Evolutionary conservation across 139 green algal genomes (phyloP).

Genomic region (Chlamydomonas urium): DNA sequence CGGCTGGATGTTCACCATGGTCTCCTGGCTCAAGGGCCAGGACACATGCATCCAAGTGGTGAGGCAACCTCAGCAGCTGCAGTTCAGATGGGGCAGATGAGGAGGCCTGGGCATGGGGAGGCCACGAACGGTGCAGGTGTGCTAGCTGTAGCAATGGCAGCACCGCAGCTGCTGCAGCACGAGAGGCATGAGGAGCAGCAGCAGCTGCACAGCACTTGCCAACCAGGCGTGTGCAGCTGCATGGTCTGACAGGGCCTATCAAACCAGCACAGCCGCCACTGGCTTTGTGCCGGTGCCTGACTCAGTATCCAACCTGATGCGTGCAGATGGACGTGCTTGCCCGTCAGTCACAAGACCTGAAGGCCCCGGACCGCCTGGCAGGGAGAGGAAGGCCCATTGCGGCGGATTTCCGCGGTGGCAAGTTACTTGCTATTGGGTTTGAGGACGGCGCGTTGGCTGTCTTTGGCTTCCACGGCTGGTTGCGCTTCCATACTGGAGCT

Average conservation of each 20-base stretch:
- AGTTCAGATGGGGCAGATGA: background rate
- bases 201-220: too few relatives aligned
- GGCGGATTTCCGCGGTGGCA: slow-evolving; percentile 12
- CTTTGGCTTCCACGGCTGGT: slow-evolving; percentile 22
- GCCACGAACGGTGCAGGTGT: too few relatives aligned
- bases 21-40: background rate
- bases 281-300: background rate
- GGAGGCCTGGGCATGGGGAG: background rate
- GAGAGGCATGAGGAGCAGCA: too few relatives aligned
- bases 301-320: background rate
- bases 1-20: background rate
- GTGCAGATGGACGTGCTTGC: slow-evolving; percentile 23
- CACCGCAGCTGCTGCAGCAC: too few relatives aligned
- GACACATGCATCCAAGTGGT: background rate
- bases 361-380: slow-evolving; percentile 14
- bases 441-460: slow-evolving; percentile 22
- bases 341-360: background rate
- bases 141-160: too few relatives aligned
- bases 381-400: slow-evolving; percentile 14
- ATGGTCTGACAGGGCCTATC: too few relatives aligned
- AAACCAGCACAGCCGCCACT: too few relatives aligned
- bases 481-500: slow-evolving; percentile 10
- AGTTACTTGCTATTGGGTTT: slow-evolving; percentile 26
- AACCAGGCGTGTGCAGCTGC: too few relatives aligned
- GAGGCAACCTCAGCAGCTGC: background rate